Percentiles rank a stretch among this genome's conserved stretches.
phyloP scores from a whole-genome alignment of 129 eudicot species.

The Scalesia atractyloides region DNA sequence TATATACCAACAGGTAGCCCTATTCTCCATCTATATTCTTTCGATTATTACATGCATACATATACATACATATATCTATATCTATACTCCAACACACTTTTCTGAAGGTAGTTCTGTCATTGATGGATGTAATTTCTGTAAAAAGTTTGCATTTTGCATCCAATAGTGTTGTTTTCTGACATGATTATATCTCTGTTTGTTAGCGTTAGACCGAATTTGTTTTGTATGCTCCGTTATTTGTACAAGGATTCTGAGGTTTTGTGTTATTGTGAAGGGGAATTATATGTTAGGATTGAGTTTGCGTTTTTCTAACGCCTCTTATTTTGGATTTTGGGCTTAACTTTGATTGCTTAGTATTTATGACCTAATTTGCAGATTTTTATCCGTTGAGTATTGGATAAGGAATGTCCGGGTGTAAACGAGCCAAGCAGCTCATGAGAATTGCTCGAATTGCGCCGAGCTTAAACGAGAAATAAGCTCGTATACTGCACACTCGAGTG shows the following conservation, averaged over 20 bases:
- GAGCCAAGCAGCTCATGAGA: too few species aligned
- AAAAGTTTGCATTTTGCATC: not conserved
- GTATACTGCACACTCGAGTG: too few species aligned
- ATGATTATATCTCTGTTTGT: conserved; percentile 18
- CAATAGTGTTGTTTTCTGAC: not conserved
- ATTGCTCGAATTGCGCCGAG: too few species aligned
- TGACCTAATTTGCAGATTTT: not conserved
- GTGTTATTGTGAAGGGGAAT: not conserved
- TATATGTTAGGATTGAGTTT: not conserved
- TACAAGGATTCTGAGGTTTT: not conserved
- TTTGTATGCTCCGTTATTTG: not conserved
- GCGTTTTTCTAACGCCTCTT: not conserved
- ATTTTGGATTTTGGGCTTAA: not conserved
- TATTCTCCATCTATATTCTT: not conserved
- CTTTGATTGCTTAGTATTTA: not conserved
- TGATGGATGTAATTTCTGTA: not conserved
- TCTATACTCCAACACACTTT: not conserved
- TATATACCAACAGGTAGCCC: not conserved
- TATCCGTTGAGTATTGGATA: not conserved
- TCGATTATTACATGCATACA: not conserved
- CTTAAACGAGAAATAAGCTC: too few species aligned
- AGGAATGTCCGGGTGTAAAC: not conserved
- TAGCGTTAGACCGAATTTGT: not conserved
- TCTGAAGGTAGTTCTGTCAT: not conserved
- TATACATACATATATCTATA: not conserved